A percentile compares a stretch with the other conserved stretches of the same genome.
Evolutionary conservation across 164 flowering plant genomes (phyloP).

Genomic region (Cinnamomum chago): DNA sequence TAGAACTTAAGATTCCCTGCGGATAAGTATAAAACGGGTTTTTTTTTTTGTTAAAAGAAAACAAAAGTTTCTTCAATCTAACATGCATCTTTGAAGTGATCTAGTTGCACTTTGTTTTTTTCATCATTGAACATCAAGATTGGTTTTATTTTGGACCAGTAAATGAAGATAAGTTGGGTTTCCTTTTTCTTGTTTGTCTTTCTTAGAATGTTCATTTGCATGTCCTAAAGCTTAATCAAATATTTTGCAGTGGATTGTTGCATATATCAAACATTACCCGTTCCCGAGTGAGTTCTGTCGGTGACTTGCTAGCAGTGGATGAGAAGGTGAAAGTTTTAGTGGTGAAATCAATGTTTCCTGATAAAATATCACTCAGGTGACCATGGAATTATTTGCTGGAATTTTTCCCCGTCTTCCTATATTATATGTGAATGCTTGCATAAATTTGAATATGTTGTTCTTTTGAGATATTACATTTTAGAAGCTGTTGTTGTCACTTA

Average conservation of each 20-base stretch:
- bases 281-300: slow-evolving; percentile 46
- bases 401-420: not conserved
- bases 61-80: no score
- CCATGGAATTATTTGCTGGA: not conserved
- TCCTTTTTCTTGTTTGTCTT: not conserved
- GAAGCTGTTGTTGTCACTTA: no score
- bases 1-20: no score
- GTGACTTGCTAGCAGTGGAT: slow-evolving; percentile 54
- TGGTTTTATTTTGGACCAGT: not conserved
- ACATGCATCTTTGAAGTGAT: no score
- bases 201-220: not conserved
- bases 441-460: not conserved
- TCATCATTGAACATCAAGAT: not conserved
- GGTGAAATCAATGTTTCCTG: slow-evolving; percentile 73
- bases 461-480: no score
- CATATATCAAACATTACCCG: slow-evolving; percentile 76
- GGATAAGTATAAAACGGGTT: no score
- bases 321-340: slow-evolving; percentile 87
- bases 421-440: not conserved
- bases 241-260: slow-evolving; percentile 78
- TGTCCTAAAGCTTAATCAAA: not conserved
- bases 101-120: not conserved
- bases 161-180: not conserved
- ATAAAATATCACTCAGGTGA: slow-evolving; percentile 93
- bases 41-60: no score